phyloP scores from a whole-genome alignment of 768 basidiomycete genomes.

The Boletellus ananiceps region DNA sequence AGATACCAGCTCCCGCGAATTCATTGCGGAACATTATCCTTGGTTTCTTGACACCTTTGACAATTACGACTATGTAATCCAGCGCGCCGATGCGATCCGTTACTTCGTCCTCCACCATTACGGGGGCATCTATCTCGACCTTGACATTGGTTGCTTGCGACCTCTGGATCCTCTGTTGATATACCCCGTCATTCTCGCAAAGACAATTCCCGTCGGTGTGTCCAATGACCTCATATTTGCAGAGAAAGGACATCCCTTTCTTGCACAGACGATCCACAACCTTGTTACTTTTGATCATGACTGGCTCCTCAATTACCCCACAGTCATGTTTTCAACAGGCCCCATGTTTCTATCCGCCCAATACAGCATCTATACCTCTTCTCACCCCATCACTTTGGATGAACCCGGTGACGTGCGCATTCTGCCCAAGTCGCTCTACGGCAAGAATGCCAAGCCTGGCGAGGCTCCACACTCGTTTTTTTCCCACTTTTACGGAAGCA shows the following conservation, averaged over 20 bases:
- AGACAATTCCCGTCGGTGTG: slow-evolving; percentile 94
- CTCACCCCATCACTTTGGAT: slow-evolving; percentile 51
- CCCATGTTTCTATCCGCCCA: slow-evolving; percentile 98
- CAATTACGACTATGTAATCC: slow-evolving; percentile 85
- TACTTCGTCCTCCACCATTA: slow-evolving; percentile 96
- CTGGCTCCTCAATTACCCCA: slow-evolving; percentile 96
- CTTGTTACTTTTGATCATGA: slow-evolving; percentile 88
- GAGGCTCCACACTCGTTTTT: slow-evolving; percentile 93
- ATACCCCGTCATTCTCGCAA: slow-evolving; percentile 86
- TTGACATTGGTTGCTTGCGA: slow-evolving; percentile 91
- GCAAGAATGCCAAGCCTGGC: slow-evolving; percentile 83
- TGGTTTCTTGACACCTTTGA: slow-evolving; percentile 96
- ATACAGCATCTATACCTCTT: slow-evolving; percentile 79
- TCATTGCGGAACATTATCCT: slow-evolving; percentile 82
- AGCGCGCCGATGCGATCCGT: slow-evolving; percentile 95
- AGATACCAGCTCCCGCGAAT: slow-evolving; percentile 82
- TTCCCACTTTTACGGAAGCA: slow-evolving; percentile 95
- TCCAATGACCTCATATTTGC: slow-evolving; percentile 97
- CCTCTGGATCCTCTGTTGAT: slow-evolving; percentile 81
- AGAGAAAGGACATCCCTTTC: slow-evolving; percentile 79
- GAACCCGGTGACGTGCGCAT: slow-evolving; percentile 76
- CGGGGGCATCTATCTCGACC: slow-evolving; percentile 93
- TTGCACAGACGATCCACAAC: slow-evolving; percentile 91
- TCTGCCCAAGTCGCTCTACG: slow-evolving; percentile 94
- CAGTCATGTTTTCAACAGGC: slow-evolving; percentile 99